Evolutionary conservation across 2,329 filamentous ascomycete species (phyloP).

Genomic region (Alternaria sp.): DNA sequence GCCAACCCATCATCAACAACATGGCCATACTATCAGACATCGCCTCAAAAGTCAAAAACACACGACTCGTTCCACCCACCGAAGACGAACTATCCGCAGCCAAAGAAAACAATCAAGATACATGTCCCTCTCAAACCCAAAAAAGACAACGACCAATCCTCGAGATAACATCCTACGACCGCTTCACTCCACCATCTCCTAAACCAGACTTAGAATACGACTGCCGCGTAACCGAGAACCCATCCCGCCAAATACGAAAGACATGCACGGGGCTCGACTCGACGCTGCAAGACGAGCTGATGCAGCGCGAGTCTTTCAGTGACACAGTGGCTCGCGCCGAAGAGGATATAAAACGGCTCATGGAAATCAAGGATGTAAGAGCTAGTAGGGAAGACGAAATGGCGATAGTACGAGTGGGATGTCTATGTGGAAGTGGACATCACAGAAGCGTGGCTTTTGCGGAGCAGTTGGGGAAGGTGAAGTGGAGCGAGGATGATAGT

Average conservation of each 20-base stretch:
- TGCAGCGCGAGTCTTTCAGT: constrained; percentile 5
- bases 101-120: neutral
- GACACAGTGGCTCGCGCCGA: neutral
- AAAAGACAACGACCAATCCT: constrained; percentile 3
- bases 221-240: constrained; percentile 12
- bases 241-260: neutral
- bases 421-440: constrained; percentile 12
- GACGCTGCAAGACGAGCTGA: constrained; percentile 10
- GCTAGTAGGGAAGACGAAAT: neutral
- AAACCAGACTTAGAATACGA: constrained; percentile 14
- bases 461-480: constrained; percentile 11
- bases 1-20: neutral
- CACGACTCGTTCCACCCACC: constrained; percentile 7
- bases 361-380: constrained; percentile 7
- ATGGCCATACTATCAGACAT: constrained; percentile 7
- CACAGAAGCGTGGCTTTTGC: constrained; percentile 16
- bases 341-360: constrained; percentile 2
- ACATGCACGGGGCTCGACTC: constrained; percentile 8
- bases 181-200: constrained; percentile 3
- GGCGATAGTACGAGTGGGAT: constrained; percentile 4
- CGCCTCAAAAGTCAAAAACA: neutral
- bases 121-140: neutral
- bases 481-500: constrained; percentile 1
- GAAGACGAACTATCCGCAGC: neutral
- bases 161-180: constrained; percentile 13